phyloP scores from a whole-genome alignment of 2,329 filamentous ascomycete genomes.

The Bipolaris sorokiniana region DNA sequence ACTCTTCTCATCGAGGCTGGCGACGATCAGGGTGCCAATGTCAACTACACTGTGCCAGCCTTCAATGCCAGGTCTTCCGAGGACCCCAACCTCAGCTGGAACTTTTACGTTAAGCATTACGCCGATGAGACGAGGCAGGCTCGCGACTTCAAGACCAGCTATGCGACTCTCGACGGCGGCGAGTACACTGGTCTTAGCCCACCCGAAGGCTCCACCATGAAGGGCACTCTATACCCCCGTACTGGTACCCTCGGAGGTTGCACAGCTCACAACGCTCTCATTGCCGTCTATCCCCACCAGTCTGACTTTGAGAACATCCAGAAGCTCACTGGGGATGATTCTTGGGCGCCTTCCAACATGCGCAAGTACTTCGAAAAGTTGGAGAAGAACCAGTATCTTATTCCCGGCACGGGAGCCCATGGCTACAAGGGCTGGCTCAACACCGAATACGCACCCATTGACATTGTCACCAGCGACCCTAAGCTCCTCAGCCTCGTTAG shows the following conservation, averaged over 20 bases:
- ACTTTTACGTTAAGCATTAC: slow-evolving; percentile 70
- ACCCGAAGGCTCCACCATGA: slow-evolving; percentile 58
- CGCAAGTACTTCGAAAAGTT: slow-evolving; percentile 63
- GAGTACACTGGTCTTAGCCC: slow-evolving; percentile 59
- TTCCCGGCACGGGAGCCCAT: slow-evolving; percentile 54
- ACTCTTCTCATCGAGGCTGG: slow-evolving; percentile 68
- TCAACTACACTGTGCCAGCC: slow-evolving; percentile 62
- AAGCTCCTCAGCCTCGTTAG: slow-evolving; percentile 61
- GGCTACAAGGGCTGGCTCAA: slow-evolving; percentile 65
- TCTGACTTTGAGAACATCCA: slow-evolving; percentile 66
- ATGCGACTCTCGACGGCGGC: slow-evolving; percentile 51
- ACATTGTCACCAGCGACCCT: slow-evolving; percentile 59
- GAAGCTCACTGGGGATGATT: slow-evolving; percentile 63
- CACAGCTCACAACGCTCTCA: slow-evolving; percentile 67
- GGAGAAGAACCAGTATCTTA: slow-evolving; percentile 62
- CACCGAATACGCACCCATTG: slow-evolving; percentile 59
- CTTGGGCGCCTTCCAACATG: slow-evolving; percentile 66
- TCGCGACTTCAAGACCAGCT: slow-evolving; percentile 65
- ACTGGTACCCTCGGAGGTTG: slow-evolving; percentile 64
- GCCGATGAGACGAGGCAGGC: slow-evolving; percentile 59
- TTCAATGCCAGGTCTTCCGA: slow-evolving; percentile 62
- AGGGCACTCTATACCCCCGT: slow-evolving; percentile 65
- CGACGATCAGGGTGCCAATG: slow-evolving; percentile 60
- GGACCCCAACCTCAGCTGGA: slow-evolving; percentile 64
- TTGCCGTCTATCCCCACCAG: slow-evolving; percentile 64